Evolutionary conservation across 164 flowering plant species (phyloP).

Genomic region (Paratinospora sagittata): DNA sequence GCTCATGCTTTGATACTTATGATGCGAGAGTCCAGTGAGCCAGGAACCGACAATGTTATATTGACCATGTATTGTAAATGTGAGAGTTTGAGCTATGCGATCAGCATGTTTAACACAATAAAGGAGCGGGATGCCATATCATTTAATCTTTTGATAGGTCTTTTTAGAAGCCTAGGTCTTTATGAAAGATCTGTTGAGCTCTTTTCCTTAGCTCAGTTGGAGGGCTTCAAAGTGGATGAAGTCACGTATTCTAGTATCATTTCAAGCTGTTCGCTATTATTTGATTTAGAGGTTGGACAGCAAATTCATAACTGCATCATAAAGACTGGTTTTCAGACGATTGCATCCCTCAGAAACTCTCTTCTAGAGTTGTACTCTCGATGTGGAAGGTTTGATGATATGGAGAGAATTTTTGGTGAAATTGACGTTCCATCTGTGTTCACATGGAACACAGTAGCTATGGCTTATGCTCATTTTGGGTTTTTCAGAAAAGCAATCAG

Average conservation of each 20-base stretch:
- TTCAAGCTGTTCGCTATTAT: slow-evolving; percentile 22
- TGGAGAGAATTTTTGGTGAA: slow-evolving; percentile 23
- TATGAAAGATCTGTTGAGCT: slow-evolving; percentile 17
- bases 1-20: slow-evolving; percentile 26
- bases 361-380: slow-evolving; percentile 27
- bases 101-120: slow-evolving; percentile 12
- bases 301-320: slow-evolving; percentile 22
- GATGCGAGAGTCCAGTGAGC: slow-evolving; percentile 11
- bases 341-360: slow-evolving; percentile 18
- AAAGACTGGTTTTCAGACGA: slow-evolving; percentile 20
- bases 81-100: slow-evolving; percentile 13
- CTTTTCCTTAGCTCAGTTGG: slow-evolving; percentile 13
- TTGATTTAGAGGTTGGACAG: slow-evolving; percentile 16
- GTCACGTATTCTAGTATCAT: slow-evolving; percentile 17
- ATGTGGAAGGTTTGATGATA: slow-evolving; percentile 18
- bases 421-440: slow-evolving; percentile 21
- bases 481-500: slow-evolving; percentile 12
- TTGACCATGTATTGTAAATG: slow-evolving; percentile 30
- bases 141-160: slow-evolving; percentile 17
- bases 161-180: slow-evolving; percentile 14
- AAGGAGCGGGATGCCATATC: slow-evolving; percentile 17
- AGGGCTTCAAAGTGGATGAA: slow-evolving; percentile 22
- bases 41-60: slow-evolving; percentile 16
- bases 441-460: slow-evolving; percentile 24
- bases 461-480: slow-evolving; percentile 23